Conservation (phyloP, 2,329 filamentous ascomycete species). For the Fusarium brevicatenulatum region DNA sequence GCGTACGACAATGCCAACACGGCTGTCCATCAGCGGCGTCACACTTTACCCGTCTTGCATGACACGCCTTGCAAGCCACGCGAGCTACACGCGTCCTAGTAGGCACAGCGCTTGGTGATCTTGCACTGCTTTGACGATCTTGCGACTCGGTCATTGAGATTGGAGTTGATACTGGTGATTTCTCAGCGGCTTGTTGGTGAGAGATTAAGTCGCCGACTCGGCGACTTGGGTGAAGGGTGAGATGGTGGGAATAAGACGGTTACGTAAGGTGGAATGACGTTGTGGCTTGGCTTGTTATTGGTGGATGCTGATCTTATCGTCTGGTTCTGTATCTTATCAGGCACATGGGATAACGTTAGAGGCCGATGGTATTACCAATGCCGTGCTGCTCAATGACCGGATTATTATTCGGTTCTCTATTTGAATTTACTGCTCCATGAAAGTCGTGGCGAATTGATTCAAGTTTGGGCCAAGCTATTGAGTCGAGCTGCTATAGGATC, state of each 20-base stretch:
- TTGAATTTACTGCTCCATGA: neutral
- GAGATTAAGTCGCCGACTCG: conserved; percentile 20
- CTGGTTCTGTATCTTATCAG: neutral
- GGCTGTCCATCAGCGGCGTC: conserved; percentile 31
- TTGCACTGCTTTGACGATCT: neutral
- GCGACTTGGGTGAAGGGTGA: neutral
- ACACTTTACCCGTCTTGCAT: conserved; percentile 34
- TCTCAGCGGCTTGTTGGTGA: neutral
- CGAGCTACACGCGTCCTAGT: conserved; percentile 16
- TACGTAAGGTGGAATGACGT: neutral
- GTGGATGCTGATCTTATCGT: neutral
- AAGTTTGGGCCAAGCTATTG: neutral
- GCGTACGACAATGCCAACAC: conserved; percentile 35
- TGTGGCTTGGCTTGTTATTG: neutral
- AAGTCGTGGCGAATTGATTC: neutral
- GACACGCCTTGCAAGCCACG: conserved; percentile 36
- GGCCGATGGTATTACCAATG: too few relatives aligned
- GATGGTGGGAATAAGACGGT: conserved; percentile 4
- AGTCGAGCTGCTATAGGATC: neutral
- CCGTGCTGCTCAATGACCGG: too few relatives aligned
- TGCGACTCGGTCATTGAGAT: neutral
- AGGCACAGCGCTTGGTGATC: neutral
- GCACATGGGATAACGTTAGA: neutral
- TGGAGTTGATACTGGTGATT: neutral
- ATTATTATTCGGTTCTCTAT: neutral